Conservation (phyloP, 2,329 filamentous ascomycete genomes). For the Phaeosphaeria sp. region DNA sequence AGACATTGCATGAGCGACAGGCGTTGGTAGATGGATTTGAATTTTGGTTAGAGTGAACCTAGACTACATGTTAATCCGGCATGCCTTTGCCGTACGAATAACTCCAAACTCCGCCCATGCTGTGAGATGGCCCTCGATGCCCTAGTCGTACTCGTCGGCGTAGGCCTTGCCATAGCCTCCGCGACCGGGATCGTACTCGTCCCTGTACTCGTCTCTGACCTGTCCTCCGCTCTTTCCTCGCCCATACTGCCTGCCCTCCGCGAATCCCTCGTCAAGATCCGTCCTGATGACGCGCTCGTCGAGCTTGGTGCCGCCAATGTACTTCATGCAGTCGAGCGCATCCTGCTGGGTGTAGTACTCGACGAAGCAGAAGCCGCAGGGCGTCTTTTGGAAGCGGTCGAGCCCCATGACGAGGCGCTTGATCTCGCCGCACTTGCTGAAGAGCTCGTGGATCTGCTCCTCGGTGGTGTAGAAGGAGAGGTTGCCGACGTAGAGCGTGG, state of each 20-base stretch:
- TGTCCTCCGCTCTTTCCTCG: conserved; percentile 95
- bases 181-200: conserved; percentile 94
- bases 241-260: conserved; percentile 94
- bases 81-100: neutral
- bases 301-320: conserved; percentile 95
- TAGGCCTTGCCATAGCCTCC: conserved; percentile 83
- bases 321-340: conserved; percentile 97
- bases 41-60: conserved; percentile 4
- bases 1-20: conserved; percentile 13
- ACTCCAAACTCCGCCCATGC: conserved; percentile 29
- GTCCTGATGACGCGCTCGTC: conserved; percentile 97
- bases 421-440: conserved; percentile 94
- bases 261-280: conserved; percentile 93
- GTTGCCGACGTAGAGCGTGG: conserved; percentile 97
- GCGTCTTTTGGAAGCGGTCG: conserved; percentile 95
- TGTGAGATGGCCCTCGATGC: neutral
- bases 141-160: conserved; percentile 40
- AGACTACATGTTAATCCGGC: neutral
- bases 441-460: conserved; percentile 97
- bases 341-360: conserved; percentile 99
- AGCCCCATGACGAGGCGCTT: conserved; percentile 98
- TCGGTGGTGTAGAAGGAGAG: conserved; percentile 99
- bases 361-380: conserved; percentile 98
- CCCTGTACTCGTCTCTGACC: conserved; percentile 95
- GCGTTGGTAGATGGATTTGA: conserved; percentile 14